Base-by-base conservation (phyloP, 1,284 basidiomycete species). In the Phellopilus nigrolimitatus region DNA sequence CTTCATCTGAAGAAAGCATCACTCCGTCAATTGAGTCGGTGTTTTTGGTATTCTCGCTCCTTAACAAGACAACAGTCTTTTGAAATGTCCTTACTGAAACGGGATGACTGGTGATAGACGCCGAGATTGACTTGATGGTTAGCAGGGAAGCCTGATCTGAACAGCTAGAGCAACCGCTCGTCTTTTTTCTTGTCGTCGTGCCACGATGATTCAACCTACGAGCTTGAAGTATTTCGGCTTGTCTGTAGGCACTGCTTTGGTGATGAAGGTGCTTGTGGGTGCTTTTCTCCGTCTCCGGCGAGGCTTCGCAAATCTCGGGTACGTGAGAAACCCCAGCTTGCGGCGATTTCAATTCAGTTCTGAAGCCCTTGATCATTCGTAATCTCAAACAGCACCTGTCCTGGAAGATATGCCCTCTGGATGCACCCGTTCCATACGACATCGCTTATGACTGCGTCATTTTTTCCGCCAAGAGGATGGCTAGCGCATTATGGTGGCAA, bases 401-500 rank as follows among this genome's bases (percentile, higher is more conserved):
- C 50, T 3, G 50, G 50, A 8, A 38, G 31, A 10, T 31, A 52
- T 31, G 17, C 30, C 13, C 41, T 51, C 3, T 45, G 34, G 42
- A 28, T 47, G 22, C 24, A 40, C 36, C 50, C 50, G 8, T 51
- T 51, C 34, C 42, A 40, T 19, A 27, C 44, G 36, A 38, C 24
- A 21, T 33, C 28, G 27, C 44, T 21, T 10, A 17, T 5, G 25
- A 4, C 25, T 42, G 3, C 24, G 38, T 15, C 37, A 13, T 27
- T 34, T 33, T 53, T 53, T 30, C 51, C 45, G 24, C 51, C 51
- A 8, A n/a, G 45, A 4, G 51, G 51, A 9, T 53, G 51, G 51
- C n/a, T 47, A 31, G 36, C 37, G 3, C 51, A 47, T 19, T 53
- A 24, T 24, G 38, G 19, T 4, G 45, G 39, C 12, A 40, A 40